Base-by-base conservation (phyloP, 2,329 filamentous ascomycete species). In the Zymoseptoria passerinii region DNA sequence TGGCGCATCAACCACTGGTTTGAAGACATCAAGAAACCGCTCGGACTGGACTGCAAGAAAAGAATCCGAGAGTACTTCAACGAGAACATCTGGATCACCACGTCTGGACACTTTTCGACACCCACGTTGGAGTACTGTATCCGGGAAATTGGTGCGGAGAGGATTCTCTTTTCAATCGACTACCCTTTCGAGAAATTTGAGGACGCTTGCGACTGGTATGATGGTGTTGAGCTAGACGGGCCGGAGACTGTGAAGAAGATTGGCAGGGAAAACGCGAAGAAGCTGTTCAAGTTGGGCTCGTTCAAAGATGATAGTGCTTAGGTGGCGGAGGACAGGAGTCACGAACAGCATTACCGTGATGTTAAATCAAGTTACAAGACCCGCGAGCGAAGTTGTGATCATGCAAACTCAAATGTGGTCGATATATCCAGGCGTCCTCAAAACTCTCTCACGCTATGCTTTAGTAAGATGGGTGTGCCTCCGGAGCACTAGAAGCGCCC, bases 1-100 rank as follows among this genome's bases (percentile, higher is more conserved):
- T 79, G 77, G 77, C 71, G 76, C 1, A 77, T 77, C 50, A 67
- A 67, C 49, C 66, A 66, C 68, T 82, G 80, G 79, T 79, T 83
- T 56, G 80, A 83, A 58, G 79, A 83, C 48, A 68, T 80, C 51
- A 79, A 81, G 76, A 80, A 80, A 71, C 77, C 76, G 0, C 73
- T 80, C 0, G 78, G 75, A 3, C 67, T 78, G 6, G 65, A 68
- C 13, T 81, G 78, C 71, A 76, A 81, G 71, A 76, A 77, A 70
- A 72, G 70, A 1, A 73, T 75, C 63, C 74, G 74, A 19, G 75
- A 83, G 18, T 83, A 83, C 68, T 83, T 83, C 68, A 73, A 72
- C 20, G 63, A 76, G 48, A 83, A 83, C 67, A 72, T 83, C 58
- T 83, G 78, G 78, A 77, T 83, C 62, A 83, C 81, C 3, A 83